Conservation (phyloP, 495 filamentous ascomycete genomes). For the Penicillium egyptiacum region DNA sequence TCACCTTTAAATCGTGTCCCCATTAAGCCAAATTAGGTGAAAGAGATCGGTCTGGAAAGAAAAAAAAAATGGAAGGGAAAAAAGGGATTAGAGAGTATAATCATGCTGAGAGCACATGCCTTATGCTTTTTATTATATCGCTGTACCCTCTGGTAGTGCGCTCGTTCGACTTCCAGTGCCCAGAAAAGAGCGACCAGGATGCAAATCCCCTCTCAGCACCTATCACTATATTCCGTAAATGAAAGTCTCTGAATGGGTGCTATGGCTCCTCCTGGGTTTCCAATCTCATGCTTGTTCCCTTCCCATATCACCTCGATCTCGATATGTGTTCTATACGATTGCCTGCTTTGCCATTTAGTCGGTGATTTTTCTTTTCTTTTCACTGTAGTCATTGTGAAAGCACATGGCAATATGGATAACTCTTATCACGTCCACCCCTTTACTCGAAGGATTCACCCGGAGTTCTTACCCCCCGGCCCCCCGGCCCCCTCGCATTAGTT, state of each 20-base stretch:
- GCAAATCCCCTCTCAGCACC: background rate
- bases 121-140: slow-evolving; percentile 6
- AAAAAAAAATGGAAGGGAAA: background rate
- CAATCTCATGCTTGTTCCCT: background rate
- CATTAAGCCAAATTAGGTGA: slow-evolving; percentile 8
- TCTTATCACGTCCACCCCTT: background rate
- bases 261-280: background rate
- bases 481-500: background rate
- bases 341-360: background rate
- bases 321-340: background rate
- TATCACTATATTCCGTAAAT: background rate
- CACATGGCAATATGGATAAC: background rate
- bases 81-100: slow-evolving; percentile 1
- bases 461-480: background rate
- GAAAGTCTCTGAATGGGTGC: background rate
- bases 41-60: background rate
- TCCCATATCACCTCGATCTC: background rate
- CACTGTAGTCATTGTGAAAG: background rate
- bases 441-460: background rate
- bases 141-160: background rate
- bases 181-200: slow-evolving; percentile 1
- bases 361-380: background rate
- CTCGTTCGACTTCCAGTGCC: background rate
- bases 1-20: slow-evolving; percentile 20
- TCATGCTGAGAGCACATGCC: background rate